Percentiles rank a stretch among this genome's conserved stretches.
Conservation (phyloP, 495 filamentous ascomycete species). For the Thermochaetoides thermophila region DNA sequence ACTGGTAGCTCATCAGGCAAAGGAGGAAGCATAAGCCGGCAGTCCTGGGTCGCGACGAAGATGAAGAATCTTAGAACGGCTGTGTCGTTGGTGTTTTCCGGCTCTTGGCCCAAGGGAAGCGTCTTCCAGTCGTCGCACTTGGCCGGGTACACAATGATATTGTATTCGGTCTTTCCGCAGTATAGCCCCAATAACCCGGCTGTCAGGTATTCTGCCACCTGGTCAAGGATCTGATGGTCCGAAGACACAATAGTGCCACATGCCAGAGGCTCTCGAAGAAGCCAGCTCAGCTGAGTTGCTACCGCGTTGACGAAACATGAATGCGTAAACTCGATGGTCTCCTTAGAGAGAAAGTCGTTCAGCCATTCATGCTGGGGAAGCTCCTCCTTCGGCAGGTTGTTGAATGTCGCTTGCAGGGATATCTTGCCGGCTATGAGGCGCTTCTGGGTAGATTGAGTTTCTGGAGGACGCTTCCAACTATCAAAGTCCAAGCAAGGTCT, state of each 20-base stretch:
- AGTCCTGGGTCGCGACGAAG: slow-evolving; percentile 13
- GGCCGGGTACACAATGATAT: slow-evolving; percentile 26
- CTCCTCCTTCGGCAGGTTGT: slow-evolving; percentile 16
- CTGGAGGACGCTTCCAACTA: too few relatives aligned
- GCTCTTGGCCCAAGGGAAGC: slow-evolving; percentile 9
- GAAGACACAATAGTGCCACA: slow-evolving; percentile 10
- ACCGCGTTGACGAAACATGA: slow-evolving; percentile 18
- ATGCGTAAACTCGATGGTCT: slow-evolving; percentile 18
- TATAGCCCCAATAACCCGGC: slow-evolving; percentile 18
- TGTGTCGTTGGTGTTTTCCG: slow-evolving; percentile 9
- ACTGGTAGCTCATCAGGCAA: too few relatives aligned
- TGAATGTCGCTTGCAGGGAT: slow-evolving; percentile 17
- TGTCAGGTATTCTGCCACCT: slow-evolving; percentile 19
- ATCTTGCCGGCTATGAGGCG: too few relatives aligned
- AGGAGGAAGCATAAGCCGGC: slow-evolving; percentile 11
- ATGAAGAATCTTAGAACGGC: slow-evolving; percentile 22
- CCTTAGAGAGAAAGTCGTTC: slow-evolving; percentile 18
- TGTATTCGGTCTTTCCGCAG: slow-evolving; percentile 17
- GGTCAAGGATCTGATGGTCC: slow-evolving; percentile 9
- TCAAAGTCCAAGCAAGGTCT: too few relatives aligned
- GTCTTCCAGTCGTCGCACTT: slow-evolving; percentile 25
- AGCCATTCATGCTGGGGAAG: slow-evolving; percentile 13
- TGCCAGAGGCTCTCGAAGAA: slow-evolving; percentile 5
- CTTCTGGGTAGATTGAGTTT: too few relatives aligned
- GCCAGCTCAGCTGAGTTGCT: slow-evolving; percentile 1